These are phyloP conservation scores for Gloeopeniophorella convolvens DNA, from an alignment of 768 basidiomycete genomes.

Conservation along the genomic window DNA sequence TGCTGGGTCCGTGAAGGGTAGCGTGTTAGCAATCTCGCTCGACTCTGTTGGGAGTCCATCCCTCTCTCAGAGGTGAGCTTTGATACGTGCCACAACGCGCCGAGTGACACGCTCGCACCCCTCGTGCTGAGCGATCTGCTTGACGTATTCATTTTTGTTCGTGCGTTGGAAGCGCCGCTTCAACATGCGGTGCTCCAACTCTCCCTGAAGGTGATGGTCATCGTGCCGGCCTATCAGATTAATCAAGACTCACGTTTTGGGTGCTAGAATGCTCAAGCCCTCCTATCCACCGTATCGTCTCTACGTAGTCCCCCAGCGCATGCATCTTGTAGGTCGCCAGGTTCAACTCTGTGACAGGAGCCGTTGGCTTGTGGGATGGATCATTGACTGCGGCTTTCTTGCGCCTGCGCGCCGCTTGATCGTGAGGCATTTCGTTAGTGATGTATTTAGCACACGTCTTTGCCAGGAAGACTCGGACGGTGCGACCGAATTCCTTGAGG, in stretches of 20 bases:
- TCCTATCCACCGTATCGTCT: constrained; percentile 16
- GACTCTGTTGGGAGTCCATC: no score
- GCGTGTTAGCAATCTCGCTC: no score
- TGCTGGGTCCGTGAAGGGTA: neutral
- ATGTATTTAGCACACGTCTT: neutral
- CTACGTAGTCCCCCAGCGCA: neutral
- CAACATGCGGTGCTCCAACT: constrained; percentile 31
- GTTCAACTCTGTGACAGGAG: neutral
- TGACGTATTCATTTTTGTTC: neutral
- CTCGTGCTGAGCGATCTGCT: neutral
- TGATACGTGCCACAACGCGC: neutral
- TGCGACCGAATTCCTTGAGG: neutral
- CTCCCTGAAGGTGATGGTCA: no score
- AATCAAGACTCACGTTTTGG: constrained; percentile 25
- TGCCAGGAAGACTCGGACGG: neutral
- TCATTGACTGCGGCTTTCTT: neutral
- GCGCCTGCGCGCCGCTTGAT: neutral
- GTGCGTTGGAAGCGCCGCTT: constrained; percentile 24
- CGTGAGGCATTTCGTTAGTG: neutral
- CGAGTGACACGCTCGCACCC: neutral
- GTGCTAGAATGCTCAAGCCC: constrained; percentile 26
- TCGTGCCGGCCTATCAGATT: no score
- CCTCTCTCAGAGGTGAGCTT: neutral
- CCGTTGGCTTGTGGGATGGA: neutral
- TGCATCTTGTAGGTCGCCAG: neutral